A percentile compares a stretch with the other conserved stretches of the same genome.
Evolutionary conservation across 2,329 filamentous ascomycete species (phyloP).

Genomic region (Botryotinia narcissicola): DNA sequence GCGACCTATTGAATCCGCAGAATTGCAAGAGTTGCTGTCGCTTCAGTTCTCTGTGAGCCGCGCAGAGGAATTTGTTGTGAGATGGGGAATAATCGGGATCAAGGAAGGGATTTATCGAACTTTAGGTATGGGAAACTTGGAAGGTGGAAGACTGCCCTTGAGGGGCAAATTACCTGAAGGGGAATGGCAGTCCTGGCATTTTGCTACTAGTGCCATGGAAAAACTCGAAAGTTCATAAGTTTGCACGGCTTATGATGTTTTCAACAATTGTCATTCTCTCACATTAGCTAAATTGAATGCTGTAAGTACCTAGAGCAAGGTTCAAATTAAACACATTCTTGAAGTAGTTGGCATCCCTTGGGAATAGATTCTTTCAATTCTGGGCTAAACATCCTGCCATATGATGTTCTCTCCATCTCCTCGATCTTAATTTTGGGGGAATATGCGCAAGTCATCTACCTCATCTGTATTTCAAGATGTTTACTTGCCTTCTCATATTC

Average conservation of each 20-base stretch:
- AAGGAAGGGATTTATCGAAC: conserved; percentile 59
- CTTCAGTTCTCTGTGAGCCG: conserved; percentile 58
- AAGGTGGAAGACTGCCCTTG: conserved; percentile 57
- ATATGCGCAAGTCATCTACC: neutral
- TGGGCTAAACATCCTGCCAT: neutral
- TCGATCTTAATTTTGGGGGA: neutral
- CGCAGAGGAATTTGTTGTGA: conserved; percentile 58
- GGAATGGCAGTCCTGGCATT: conserved; percentile 44
- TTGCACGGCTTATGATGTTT: neutral
- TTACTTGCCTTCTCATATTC: neutral
- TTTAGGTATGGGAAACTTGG: conserved; percentile 53
- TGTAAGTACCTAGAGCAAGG: neutral
- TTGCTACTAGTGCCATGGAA: conserved; percentile 2
- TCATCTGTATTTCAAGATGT: neutral
- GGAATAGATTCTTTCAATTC: neutral
- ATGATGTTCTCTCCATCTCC: neutral
- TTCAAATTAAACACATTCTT: neutral
- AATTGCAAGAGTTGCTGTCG: conserved; percentile 45
- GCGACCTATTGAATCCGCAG: conserved; percentile 41
- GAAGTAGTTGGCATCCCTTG: neutral
- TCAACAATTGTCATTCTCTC: neutral
- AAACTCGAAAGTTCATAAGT: neutral
- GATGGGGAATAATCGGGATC: conserved; percentile 54
- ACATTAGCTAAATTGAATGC: neutral
- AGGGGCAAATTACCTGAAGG: conserved; percentile 52